phyloP scores from a whole-genome alignment of 2,329 filamentous ascomycete species.

The Akanthomyces dipterigenus region DNA sequence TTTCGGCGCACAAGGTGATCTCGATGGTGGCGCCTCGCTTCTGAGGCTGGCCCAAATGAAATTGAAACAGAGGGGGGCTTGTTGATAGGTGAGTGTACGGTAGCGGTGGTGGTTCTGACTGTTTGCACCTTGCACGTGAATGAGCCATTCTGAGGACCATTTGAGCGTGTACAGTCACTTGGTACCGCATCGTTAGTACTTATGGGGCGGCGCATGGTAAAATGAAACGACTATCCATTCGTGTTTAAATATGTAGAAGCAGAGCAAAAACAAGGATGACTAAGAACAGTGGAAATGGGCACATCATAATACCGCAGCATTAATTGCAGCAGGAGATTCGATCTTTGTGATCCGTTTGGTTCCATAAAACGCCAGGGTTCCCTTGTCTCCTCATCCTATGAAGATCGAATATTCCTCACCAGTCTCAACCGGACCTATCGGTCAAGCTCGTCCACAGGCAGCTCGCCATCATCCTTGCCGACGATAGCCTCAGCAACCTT shows the following conservation, averaged over 20 bases:
- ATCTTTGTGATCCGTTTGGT: background rate
- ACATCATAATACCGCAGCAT: background rate
- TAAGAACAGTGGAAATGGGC: background rate
- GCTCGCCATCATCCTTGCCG: slow-evolving; percentile 66
- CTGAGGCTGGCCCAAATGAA: too few relatives aligned
- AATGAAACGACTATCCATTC: background rate
- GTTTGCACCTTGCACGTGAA: background rate
- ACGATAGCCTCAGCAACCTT: slow-evolving; percentile 79
- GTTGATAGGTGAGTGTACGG: background rate
- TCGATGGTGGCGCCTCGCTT: background rate
- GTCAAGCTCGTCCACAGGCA: slow-evolving; percentile 72
- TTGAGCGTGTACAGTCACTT: background rate
- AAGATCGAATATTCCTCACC: slow-evolving; percentile 19
- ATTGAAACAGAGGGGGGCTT: background rate
- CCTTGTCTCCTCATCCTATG: slow-evolving; percentile 24
- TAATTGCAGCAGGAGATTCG: background rate
- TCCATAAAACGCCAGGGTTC: background rate
- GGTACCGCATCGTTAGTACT: too few relatives aligned
- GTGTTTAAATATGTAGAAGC: background rate
- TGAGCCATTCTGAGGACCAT: background rate
- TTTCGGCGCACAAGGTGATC: background rate
- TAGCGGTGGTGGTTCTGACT: too few relatives aligned
- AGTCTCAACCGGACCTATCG: slow-evolving; percentile 31
- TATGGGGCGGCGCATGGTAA: background rate
- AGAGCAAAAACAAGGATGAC: background rate